These are phyloP conservation scores for Chaetoscypha palmicola DNA, from an alignment of 2,329 filamentous ascomycete genomes.

Conservation along the genomic window DNA sequence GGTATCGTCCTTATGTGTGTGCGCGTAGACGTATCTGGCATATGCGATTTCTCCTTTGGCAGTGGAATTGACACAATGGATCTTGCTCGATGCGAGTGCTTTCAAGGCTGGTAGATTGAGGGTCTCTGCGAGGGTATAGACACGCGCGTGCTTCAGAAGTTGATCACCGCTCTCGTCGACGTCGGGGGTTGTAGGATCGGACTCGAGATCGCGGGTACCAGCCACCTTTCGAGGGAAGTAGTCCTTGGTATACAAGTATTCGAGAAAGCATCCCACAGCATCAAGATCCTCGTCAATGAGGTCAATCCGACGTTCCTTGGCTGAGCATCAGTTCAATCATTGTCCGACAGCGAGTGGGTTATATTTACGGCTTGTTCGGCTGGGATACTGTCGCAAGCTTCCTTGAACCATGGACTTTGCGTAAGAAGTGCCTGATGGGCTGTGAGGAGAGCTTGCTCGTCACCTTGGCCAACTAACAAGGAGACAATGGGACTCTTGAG, in stretches of 20 bases:
- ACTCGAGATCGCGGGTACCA: conserved; percentile 60
- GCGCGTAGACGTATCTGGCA: conserved; percentile 81
- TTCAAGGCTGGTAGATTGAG: conserved; percentile 63
- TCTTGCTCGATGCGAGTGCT: conserved; percentile 76
- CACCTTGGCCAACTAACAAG: conserved; percentile 56
- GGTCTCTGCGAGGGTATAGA: conserved; percentile 83
- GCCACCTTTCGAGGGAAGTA: conserved; percentile 70
- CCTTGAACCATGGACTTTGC: conserved; percentile 68
- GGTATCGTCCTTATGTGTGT: conserved; percentile 61
- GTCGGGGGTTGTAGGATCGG: conserved; percentile 55
- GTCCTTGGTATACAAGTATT: conserved; percentile 78
- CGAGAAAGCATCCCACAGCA: conserved; percentile 70
- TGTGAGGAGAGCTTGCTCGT: conserved; percentile 55
- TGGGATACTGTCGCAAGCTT: conserved; percentile 54
- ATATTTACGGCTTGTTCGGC: too few relatives aligned
- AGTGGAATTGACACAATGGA: conserved; percentile 82
- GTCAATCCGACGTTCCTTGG: conserved; percentile 57
- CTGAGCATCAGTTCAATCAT: not conserved
- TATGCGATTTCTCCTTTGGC: conserved; percentile 88
- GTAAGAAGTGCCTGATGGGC: conserved; percentile 73
- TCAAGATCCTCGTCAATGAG: conserved; percentile 63
- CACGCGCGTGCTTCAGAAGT: conserved; percentile 78
- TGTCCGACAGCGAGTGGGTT: too few relatives aligned
- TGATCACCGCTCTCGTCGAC: conserved; percentile 75
- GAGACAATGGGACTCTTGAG: conserved; percentile 64